Evolutionary conservation across 2,329 filamentous ascomycete species (phyloP), one percentile per base, ranked within the genome.

Genomic region (Aureobasidium uvarum): DNA sequence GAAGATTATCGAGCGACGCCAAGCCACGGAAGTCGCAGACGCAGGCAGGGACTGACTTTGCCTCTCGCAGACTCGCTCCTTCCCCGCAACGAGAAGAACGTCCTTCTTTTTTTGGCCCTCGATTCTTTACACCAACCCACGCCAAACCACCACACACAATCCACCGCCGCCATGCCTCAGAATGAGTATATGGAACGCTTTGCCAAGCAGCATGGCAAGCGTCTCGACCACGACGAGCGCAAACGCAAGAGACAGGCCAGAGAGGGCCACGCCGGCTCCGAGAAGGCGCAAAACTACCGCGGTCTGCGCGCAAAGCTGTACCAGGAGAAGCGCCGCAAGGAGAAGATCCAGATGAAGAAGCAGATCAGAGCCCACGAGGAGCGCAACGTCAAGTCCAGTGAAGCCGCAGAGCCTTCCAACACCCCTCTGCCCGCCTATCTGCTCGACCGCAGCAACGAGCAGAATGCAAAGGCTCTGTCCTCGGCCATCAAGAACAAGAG

Each of bases 261-360:
- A 81, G 91, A 96, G 81, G 89, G 87, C 67, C 94, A 99, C 84
- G 88, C 93, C 80, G 86, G 86, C 65, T 95, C 90, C 59, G 85
- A 95, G 75, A 89, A 96, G 81, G 92, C 95, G 28, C 94, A 98
- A 83, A 96, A 95, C 78, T 84, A 97, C 74, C 89, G 90, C 68
- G 95, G 95, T 70, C 86, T 98, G 72, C 85, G 92, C 68, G 95
- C 95, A 71, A 99, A 99, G 84, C 83, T 96, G 74, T 89, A 95
- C 81, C 89, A 94, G 78, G 89, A 98, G 85, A 92, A 93, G 83
- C 87, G 95, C 31, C 91, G 92, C 81, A 90, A 93, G 77, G 93
- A 99, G 84, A 99, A 99, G 89, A 96, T 96, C 76, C 92, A 96
- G 85, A 93, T 96, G 89, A 90, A 89, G 80, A 96, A 96, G 85